Evolutionary conservation across 2,329 filamentous ascomycete genomes (phyloP).

Genomic region (Fusarium albosuccineum): DNA sequence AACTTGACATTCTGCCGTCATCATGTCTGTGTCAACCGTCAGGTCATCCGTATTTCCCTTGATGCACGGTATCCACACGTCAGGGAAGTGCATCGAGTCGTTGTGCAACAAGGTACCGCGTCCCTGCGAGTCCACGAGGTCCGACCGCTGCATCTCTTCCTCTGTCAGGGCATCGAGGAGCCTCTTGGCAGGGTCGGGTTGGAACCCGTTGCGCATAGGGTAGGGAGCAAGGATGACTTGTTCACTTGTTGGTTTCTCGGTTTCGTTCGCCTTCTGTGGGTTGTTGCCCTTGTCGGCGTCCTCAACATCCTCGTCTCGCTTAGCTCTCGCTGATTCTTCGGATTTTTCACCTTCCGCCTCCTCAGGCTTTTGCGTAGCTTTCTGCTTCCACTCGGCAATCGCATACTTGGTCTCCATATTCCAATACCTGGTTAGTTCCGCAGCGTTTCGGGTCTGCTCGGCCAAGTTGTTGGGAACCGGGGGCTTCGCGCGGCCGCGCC

Average conservation of each 20-base stretch:
- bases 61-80: conserved; percentile 60
- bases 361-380: conserved; percentile 58
- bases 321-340: conserved; percentile 23
- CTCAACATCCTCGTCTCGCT: conserved; percentile 24
- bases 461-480: conserved; percentile 60
- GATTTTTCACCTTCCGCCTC: conserved; percentile 38
- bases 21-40: conserved; percentile 23
- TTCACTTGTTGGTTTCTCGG: conserved; percentile 25
- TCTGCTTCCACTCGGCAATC: conserved; percentile 60
- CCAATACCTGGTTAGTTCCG: conserved; percentile 64
- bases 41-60: conserved; percentile 35
- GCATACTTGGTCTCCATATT: conserved; percentile 58
- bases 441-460: conserved; percentile 68
- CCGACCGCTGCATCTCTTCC: conserved; percentile 58
- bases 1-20: conserved; percentile 52
- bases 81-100: conserved; percentile 54
- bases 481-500: conserved; percentile 59
- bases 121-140: conserved; percentile 58
- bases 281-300: conserved; percentile 19
- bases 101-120: conserved; percentile 53
- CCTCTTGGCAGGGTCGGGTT: conserved; percentile 56
- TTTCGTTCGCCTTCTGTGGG: conserved; percentile 14
- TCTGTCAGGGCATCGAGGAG: conserved; percentile 62
- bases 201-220: conserved; percentile 57
- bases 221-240: conserved; percentile 50